Percentiles rank a stretch among this genome's conserved stretches.
Conservation (phyloP, 2,329 filamentous ascomycete species). For the Phyllosticta citribraziliensis region DNA sequence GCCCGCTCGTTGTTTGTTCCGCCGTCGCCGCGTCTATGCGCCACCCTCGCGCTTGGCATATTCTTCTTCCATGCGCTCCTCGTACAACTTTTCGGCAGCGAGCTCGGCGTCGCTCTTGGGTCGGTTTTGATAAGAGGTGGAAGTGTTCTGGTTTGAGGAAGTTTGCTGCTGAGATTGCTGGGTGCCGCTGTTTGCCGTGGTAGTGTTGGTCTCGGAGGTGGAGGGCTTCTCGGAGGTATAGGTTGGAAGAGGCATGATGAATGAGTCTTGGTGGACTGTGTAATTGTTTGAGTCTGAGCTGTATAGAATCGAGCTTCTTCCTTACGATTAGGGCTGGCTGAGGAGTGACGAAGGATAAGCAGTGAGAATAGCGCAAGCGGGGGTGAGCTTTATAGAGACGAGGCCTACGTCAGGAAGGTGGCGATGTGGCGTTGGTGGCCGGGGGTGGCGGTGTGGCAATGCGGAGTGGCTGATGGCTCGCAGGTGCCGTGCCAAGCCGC, state of each 20-base stretch:
- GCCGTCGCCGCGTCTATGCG: slow-evolving; percentile 7
- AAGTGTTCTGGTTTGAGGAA: not conserved
- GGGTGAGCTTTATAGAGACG: not conserved
- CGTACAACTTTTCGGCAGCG: slow-evolving; percentile 15
- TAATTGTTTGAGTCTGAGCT: not conserved
- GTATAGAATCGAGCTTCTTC: not conserved
- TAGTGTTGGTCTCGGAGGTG: slow-evolving; percentile 11
- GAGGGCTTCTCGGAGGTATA: slow-evolving; percentile 12
- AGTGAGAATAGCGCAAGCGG: not conserved
- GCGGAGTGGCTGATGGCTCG: not conserved
- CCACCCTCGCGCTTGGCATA: slow-evolving; percentile 17
- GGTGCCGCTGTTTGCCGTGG: not conserved
- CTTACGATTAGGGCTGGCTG: not conserved
- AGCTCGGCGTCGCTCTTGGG: slow-evolving; percentile 14
- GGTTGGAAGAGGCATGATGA: slow-evolving; percentile 11
- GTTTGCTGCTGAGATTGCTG: not conserved
- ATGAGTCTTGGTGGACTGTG: not conserved
- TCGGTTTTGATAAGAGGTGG: not conserved
- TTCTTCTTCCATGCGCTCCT: slow-evolving; percentile 17
- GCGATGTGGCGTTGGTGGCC: not conserved
- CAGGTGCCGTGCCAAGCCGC: too few species aligned
- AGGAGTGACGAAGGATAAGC: not conserved
- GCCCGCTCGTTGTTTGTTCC: not conserved
- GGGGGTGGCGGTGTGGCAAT: not conserved
- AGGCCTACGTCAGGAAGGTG: not conserved